Percentiles rank a stretch among this genome's conserved stretches.
These are phyloP conservation scores for Closterium sp. DNA, from an alignment of 139 green algal species.

Conservation along the genomic window DNA sequence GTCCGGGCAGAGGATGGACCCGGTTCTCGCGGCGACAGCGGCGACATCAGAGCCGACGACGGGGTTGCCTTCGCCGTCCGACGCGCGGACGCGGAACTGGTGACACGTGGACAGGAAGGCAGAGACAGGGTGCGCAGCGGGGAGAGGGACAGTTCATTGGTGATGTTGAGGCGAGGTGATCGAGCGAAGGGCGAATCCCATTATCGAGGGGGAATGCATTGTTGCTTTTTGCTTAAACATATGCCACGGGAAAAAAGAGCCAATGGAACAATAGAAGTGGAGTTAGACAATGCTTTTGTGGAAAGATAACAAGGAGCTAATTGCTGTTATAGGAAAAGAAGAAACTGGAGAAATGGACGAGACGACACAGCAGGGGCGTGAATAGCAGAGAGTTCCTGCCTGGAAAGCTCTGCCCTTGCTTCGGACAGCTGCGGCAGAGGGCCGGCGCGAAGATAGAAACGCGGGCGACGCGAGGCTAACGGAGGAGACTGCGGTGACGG, in stretches of 20 bases:
- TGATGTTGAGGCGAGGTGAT: background rate
- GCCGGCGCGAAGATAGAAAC: background rate
- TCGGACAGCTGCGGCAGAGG: background rate
- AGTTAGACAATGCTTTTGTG: too few relatives aligned
- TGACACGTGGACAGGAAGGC: background rate
- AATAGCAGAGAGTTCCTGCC: background rate
- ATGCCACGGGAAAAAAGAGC: too few relatives aligned
- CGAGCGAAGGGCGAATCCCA: too few relatives aligned
- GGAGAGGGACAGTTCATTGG: background rate
- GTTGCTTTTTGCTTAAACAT: too few relatives aligned
- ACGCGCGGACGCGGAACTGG: background rate
- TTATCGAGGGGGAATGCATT: too few relatives aligned
- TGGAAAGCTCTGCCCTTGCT: background rate
- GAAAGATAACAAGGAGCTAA: too few relatives aligned
- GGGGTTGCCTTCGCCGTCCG: background rate
- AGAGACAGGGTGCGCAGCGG: background rate
- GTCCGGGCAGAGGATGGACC: background rate
- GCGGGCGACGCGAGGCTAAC: background rate
- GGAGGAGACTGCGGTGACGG: background rate
- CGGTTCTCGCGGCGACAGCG: background rate
- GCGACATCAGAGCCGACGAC: background rate
- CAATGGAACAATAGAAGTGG: too few relatives aligned
- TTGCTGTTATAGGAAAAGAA: too few relatives aligned
- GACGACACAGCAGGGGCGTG: background rate
- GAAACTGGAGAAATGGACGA: too few relatives aligned